Percentiles rank a stretch among this genome's conserved stretches.
These are phyloP conservation scores for Skeletonema costatum DNA, from an alignment of 108 stramenopile genomes.

Conservation along the genomic window DNA sequence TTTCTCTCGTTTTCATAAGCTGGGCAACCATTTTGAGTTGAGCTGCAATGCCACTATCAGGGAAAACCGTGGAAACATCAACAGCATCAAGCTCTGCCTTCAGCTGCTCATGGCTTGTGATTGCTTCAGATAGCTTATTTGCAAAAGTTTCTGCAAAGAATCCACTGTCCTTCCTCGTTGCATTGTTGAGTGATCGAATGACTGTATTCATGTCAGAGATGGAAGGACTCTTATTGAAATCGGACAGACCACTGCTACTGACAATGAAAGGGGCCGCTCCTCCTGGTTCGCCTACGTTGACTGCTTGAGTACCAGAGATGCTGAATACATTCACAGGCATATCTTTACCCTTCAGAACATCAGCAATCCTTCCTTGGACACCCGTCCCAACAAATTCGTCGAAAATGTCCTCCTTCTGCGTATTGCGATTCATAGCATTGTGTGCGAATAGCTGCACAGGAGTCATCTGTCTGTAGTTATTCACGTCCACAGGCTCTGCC, in stretches of 20 bases:
- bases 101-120: conserved; percentile 18
- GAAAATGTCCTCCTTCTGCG: conserved; percentile 44
- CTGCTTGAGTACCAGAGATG: conserved; percentile 35
- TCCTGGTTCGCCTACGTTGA: conserved; percentile 34
- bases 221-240: conserved; percentile 36
- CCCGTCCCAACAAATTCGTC: conserved; percentile 41
- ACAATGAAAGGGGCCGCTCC: conserved; percentile 21
- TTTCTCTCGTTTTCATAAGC: conserved; percentile 37
- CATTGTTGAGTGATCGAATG: conserved; percentile 50
- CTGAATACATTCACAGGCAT: conserved; percentile 35
- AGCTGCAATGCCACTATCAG: conserved; percentile 7
- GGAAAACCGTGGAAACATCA: conserved; percentile 37
- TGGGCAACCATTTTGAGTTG: conserved; percentile 41
- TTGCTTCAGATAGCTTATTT: conserved; percentile 25
- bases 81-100: conserved; percentile 27
- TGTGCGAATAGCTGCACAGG: conserved; percentile 64
- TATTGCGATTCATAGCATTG: conserved; percentile 48
- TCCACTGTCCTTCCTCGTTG: conserved; percentile 37
- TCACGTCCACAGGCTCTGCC: conserved; percentile 33
- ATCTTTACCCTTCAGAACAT: conserved; percentile 27
- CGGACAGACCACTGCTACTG: conserved; percentile 23
- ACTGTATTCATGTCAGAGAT: conserved; percentile 43
- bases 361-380: conserved; percentile 56
- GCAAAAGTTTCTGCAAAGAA: conserved; percentile 58
- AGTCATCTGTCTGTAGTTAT: conserved; percentile 38